These are phyloP conservation scores for Aphanomyces astaci DNA, from an alignment of 352 stramenopile species.

Conservation along the genomic window DNA sequence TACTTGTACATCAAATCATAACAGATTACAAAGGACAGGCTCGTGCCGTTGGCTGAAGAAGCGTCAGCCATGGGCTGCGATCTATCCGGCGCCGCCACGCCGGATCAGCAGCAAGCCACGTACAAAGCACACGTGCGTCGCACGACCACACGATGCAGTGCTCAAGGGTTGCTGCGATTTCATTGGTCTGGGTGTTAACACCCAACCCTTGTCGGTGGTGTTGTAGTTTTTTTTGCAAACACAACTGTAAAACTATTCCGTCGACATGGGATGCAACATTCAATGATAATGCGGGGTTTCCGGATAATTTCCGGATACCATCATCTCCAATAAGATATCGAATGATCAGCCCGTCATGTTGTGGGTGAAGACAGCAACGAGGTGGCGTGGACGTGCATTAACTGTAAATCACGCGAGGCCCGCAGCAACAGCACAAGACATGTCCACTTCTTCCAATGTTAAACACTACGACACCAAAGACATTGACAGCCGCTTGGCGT, in stretches of 20 bases:
- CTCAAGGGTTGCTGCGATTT: background rate
- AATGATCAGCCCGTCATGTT: too few species aligned
- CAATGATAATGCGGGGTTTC: too few species aligned
- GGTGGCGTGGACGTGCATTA: too few species aligned
- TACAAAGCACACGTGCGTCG: background rate
- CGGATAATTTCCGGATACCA: too few species aligned
- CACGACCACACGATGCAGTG: background rate
- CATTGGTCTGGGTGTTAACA: background rate
- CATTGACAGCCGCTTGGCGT: background rate
- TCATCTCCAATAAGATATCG: too few species aligned
- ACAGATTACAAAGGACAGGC: constrained; percentile 2
- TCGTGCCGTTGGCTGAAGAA: constrained; percentile 15
- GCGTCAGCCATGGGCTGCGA: constrained; percentile 13
- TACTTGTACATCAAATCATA: constrained; percentile 16
- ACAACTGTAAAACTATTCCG: too few species aligned
- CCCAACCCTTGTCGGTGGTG: background rate
- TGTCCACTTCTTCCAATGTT: background rate
- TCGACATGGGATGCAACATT: too few species aligned
- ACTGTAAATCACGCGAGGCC: too few species aligned
- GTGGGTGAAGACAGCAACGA: too few species aligned
- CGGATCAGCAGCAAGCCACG: background rate
- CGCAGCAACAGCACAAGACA: too few species aligned
- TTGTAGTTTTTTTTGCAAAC: background rate
- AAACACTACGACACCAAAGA: constrained; percentile 3
- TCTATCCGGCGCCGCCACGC: background rate